Evolutionary conservation across 331 rosid genomes (phyloP).

Genomic region (Telfairia occidentalis): DNA sequence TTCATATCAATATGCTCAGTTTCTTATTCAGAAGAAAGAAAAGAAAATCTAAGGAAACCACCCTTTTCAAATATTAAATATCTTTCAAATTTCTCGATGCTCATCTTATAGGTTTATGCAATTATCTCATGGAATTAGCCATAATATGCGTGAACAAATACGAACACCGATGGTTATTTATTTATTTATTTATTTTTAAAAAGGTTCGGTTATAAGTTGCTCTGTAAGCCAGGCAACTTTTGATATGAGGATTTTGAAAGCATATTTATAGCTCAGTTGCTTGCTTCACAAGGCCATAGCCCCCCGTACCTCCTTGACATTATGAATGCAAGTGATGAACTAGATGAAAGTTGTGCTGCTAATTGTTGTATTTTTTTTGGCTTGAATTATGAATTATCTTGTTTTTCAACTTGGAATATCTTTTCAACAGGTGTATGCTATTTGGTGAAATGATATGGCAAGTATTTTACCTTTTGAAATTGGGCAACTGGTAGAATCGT

Average conservation of each 20-base stretch:
- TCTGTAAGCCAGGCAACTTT: not conserved
- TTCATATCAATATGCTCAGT: not conserved
- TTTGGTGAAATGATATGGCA: conserved; percentile 14
- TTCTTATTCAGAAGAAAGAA: not conserved
- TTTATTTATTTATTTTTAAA: not conserved
- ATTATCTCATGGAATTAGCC: not conserved
- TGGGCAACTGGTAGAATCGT: conserved; percentile 27
- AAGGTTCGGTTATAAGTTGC: not conserved
- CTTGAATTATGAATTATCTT: not conserved
- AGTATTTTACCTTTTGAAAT: conserved; percentile 21
- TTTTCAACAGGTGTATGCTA: conserved; percentile 9
- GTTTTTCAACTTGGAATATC: not conserved
- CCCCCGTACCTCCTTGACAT: not conserved
- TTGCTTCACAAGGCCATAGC: not conserved
- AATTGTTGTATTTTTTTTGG: not conserved
- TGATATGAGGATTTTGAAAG: not conserved
- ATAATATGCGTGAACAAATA: not conserved
- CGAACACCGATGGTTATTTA: not conserved
- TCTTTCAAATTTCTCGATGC: not conserved
- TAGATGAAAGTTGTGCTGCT: not conserved
- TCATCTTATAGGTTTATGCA: not conserved
- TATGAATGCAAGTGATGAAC: conserved; percentile 1
- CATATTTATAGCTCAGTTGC: not conserved
- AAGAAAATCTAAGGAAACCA: not conserved
- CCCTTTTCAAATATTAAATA: not conserved